Base-by-base conservation (phyloP, 768 basidiomycete species). In the Mycena galopus region DNA sequence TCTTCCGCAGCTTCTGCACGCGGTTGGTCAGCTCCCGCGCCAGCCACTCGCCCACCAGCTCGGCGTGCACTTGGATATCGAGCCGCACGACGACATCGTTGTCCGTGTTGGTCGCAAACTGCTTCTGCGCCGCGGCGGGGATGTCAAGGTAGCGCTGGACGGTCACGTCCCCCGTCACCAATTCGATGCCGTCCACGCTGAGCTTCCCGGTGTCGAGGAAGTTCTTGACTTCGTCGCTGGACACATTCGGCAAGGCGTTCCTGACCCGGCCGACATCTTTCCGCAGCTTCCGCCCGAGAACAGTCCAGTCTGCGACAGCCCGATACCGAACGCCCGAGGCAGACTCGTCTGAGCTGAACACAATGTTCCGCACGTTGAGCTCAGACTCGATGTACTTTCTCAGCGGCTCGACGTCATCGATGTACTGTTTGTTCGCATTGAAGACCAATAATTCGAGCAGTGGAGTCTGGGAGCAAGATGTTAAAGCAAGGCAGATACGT, bases 1-100 rank as follows among this genome's bases (percentile, higher is more conserved):
- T 96, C 86, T 99, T 99, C 76, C 98, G 88, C 71, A 98, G 85
- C 80, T 95, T 96, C 85, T 99, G 98, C 51, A 98, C 92, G 65
- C 97, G 93, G 75, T 96, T 97, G 73, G 94, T 93, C 74, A 98
- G 82, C 81, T 97, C 95, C 55, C 98, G 90, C 56, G 95, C 92
- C 29, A 96, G 86, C 87, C 95, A 96, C 85, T 98, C 94, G 61
- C 90, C 87, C 81, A 92, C 90, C 53, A 99, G 88, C 73, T 98
- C 96, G 0, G 93, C 88, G 77, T 98, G 94, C 56, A 93, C 88
- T 80, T 93, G 91, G 65, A 96, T 90, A 82, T 99, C 98, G 47
- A 99, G 90, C 57, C 97, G 88, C 72, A 99, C 89, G 59, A 98
- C 97, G 62, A 98, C 96, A 76, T 99, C 96, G 77, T 93, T 94